These are phyloP conservation scores for Podospora pseudocomata DNA, from an alignment of 495 filamentous ascomycete species.

Conservation along the genomic window DNA sequence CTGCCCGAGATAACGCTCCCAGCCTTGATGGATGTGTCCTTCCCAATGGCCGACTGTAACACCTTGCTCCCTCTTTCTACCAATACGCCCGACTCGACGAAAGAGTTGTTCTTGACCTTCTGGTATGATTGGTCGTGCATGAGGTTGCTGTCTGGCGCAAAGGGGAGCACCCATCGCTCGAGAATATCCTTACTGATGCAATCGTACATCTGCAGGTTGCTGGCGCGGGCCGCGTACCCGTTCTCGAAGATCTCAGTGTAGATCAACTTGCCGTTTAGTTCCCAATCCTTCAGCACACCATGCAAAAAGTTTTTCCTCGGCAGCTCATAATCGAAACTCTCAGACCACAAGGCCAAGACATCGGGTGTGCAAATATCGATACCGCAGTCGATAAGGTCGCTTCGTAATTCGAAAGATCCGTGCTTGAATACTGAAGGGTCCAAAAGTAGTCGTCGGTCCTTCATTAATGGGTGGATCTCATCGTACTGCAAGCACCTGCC, in stretches of 20 bases:
- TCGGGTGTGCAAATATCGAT: conserved; percentile 98
- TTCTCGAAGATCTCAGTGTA: conserved; percentile 82
- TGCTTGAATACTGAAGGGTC: conserved; percentile 62
- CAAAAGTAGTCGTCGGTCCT: conserved; percentile 57
- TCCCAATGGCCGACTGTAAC: conserved; percentile 68
- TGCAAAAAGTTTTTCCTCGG: conserved; percentile 84
- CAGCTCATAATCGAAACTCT: conserved; percentile 94
- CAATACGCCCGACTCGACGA: conserved; percentile 66
- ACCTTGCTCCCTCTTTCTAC: conserved; percentile 47
- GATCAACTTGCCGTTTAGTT: conserved; percentile 92
- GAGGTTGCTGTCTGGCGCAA: conserved; percentile 86
- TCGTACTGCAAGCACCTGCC: conserved; percentile 92
- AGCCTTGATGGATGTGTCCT: conserved; percentile 69
- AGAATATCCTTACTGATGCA: conserved; percentile 86
- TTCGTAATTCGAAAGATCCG: conserved; percentile 66
- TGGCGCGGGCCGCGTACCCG: conserved; percentile 77
- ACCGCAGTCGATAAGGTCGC: conserved; percentile 88
- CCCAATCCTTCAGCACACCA: conserved; percentile 91
- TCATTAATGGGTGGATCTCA: conserved; percentile 56
- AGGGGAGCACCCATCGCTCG: conserved; percentile 85
- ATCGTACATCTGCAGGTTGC: conserved; percentile 84
- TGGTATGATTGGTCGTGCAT: conserved; percentile 71
- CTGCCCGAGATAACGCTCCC: conserved; percentile 65
- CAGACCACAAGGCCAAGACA: conserved; percentile 89
- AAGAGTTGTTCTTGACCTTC: conserved; percentile 64